Evolutionary conservation across 2,329 filamentous ascomycete genomes (phyloP), one percentile per base, ranked within the genome.

Genomic region (Verticillium nubilum): DNA sequence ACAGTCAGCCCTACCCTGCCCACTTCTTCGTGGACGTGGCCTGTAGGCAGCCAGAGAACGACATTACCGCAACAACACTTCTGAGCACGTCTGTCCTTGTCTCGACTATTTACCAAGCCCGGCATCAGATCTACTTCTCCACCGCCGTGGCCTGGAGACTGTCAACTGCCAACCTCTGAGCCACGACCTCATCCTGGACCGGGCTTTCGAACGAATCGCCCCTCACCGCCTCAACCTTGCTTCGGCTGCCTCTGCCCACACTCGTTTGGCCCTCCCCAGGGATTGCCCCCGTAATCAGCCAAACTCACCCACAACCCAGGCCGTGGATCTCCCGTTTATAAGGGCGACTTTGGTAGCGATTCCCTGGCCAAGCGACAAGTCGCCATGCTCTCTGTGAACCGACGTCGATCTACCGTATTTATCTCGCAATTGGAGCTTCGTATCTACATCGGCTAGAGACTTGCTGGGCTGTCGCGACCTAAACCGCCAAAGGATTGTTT

Each of bases 341-440:
- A 56, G 37, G 33, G 33, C 35, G 19, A 26, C 19, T 37, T 28
- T 47, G 54, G 54, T 56, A 56, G 25, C 54, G 12, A 29, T 54
- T 19, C 26, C 19, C 35, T 37, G 31, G 57, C 12, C 28, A n/a
- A 25, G 29, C 33, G 12, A 56, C 23, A 54, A 27, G 35, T 62
- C 59, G 62, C 53, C 29, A 62, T 63, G 62, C 62, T 17, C 52
- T 62, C 58, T 59, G 61, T 57, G 57, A 61, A 56, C 56, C 33
- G 28, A 13, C 54, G 25, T 10, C 25, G 12, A 17, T 37, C 42
- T 12, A 35, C 25, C 25, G 26, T 15, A 42, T 23, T 25, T 23
- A 47, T 35, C 33, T 26, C 35, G 17, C 54, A n/a, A 10, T 19
- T 25, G 15, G 33, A 28, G n/a, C 54, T 29, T 35, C 19, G 52